Base-by-base conservation (phyloP, 2,329 filamentous ascomycete genomes). In the Trichoderma citrinoviride region DNA sequence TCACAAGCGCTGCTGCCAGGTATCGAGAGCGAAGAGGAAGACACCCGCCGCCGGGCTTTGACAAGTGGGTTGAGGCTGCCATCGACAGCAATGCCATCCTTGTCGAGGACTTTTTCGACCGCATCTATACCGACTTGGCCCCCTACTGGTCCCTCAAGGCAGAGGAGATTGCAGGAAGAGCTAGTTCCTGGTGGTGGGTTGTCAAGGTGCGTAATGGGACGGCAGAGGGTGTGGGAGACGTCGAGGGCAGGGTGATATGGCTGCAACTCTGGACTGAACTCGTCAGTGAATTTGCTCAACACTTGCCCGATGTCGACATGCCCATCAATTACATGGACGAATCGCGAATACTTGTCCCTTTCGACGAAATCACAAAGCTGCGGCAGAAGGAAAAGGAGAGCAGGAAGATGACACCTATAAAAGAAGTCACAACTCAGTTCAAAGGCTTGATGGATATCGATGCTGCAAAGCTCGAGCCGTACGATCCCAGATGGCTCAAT, bases 271-370 rank as follows among this genome's bases (percentile, higher is more conserved):
- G 82, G 82, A 79, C 80, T 1, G 71, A 74, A 3, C 76, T 86
- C 14, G 80, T 88, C 23, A 69, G 72, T 2, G 82, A 83, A 64
- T 84, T 87, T 41, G 81, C 83, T 27, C 72, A 79, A 15, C 76
- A 81, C 56, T 72, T 90, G 23, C 87, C 87, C 5, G 86, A 90
- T 67, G 83, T 90, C 72, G 86, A 89, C 71, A 87, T 89, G 78
- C 83, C 86, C 12, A 85, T 89, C 76, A 89, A 90, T 71, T 79
- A 82, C 60, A 80, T 87, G 75, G 87, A 89, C 72, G 85, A 90
- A 72, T 82, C 87, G 29, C 80, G 87, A 23, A 73, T 90, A n/a
- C 75, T 89, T 33, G 84, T 87, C 3, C 81, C 85, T 10, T 86
- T 81, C 76, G 81, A 88, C 61, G 78, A 83, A 15, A 81, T 89